Conservation (phyloP, 225 moss, liverwort and hornwort species). For the Sphagnum contortum region DNA sequence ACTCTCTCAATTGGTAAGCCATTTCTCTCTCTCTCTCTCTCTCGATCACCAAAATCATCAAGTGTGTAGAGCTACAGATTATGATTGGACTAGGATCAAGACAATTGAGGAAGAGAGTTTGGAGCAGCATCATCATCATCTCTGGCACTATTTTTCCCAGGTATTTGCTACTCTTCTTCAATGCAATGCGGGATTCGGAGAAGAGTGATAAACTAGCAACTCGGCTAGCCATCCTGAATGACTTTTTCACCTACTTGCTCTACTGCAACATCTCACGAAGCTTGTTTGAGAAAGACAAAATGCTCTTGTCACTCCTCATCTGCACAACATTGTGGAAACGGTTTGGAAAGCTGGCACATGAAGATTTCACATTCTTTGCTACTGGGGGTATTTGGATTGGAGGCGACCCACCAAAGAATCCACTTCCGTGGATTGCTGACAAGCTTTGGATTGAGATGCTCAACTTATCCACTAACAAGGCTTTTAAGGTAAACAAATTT, state of each 20-base stretch:
- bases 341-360: conserved; percentile 37
- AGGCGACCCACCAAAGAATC: conserved; percentile 46
- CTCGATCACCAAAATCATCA: neutral
- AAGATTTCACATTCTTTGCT: conserved; percentile 52
- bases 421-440: conserved; percentile 44
- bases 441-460: conserved; percentile 67
- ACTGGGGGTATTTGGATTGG: conserved; percentile 40
- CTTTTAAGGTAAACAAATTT: conserved; percentile 31
- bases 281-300: conserved; percentile 61
- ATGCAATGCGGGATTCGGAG: conserved; percentile 49
- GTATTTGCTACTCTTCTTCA: conserved; percentile 57
- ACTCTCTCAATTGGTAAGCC: conserved; percentile 61
- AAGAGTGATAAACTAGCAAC: conserved; percentile 31
- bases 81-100: too few relatives aligned
- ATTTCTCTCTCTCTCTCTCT: neutral
- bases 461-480: conserved; percentile 35
- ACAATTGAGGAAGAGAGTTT: too few relatives aligned
- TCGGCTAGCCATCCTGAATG: conserved; percentile 40
- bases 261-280: conserved; percentile 66
- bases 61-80: too few relatives aligned
- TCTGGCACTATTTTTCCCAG: conserved; percentile 12
- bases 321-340: conserved; percentile 53
- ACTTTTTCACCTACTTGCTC: conserved; percentile 46
- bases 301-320: conserved; percentile 53
- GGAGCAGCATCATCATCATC: too few relatives aligned